Conservation (phyloP, 305 asterid species). For the Nicotiana rustica region DNA sequence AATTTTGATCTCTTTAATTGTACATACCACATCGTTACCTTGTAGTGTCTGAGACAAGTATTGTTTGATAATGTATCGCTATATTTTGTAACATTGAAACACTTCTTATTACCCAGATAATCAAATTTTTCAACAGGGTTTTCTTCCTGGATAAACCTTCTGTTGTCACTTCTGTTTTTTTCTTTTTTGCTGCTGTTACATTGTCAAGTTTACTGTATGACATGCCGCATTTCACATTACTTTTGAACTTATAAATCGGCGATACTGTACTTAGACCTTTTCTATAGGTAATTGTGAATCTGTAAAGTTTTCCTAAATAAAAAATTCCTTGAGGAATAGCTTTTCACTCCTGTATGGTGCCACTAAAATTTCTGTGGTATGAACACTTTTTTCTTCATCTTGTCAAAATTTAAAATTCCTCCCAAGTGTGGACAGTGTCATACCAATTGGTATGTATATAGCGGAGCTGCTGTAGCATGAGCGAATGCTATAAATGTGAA, state of each 20-base stretch:
- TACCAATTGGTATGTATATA: neutral
- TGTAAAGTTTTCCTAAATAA: neutral
- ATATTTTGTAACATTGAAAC: slow-evolving; percentile 41
- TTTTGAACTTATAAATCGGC: neutral
- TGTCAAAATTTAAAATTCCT: slow-evolving; percentile 17
- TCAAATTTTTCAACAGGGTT: slow-evolving; percentile 35
- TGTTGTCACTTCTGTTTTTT: neutral
- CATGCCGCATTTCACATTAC: neutral
- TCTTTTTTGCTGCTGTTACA: slow-evolving; percentile 20
- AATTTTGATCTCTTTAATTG: slow-evolving; percentile 52
- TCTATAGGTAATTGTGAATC: neutral
- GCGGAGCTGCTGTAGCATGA: slow-evolving; percentile 21
- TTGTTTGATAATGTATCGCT: slow-evolving; percentile 58
- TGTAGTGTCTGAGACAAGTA: slow-evolving; percentile 58
- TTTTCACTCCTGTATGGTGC: neutral
- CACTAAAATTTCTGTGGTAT: slow-evolving; percentile 20
- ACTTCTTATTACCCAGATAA: slow-evolving; percentile 37
- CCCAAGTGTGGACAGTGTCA: slow-evolving; percentile 1
- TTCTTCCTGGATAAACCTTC: slow-evolving; percentile 38
- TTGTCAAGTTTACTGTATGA: slow-evolving; percentile 29
- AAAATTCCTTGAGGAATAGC: neutral
- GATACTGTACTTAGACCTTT: neutral
- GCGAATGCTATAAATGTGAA: neutral
- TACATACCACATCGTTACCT: slow-evolving; percentile 52
- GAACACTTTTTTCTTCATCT: slow-evolving; percentile 24